These are phyloP conservation scores for Solanum chiquidenum DNA, from an alignment of 257 asterid genomes.

Conservation along the genomic window DNA sequence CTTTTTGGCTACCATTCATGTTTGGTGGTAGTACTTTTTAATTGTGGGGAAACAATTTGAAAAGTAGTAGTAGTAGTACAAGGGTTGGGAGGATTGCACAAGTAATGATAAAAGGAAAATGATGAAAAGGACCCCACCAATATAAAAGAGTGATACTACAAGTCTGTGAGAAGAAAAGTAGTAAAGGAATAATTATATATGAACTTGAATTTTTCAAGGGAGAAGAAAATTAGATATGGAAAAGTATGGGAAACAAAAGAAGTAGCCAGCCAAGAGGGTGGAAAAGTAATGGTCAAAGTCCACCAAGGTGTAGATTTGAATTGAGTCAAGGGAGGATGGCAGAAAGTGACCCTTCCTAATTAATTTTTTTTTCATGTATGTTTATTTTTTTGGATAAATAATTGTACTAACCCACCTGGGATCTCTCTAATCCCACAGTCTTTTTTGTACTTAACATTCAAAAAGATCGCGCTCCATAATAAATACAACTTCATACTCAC, in stretches of 20 bases:
- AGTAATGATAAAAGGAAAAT: background rate
- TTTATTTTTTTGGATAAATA: background rate
- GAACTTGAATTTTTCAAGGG: slow-evolving; percentile 1
- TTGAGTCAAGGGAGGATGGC: slow-evolving; percentile 11
- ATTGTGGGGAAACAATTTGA: background rate
- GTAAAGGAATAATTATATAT: background rate
- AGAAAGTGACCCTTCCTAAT: background rate
- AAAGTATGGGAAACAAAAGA: background rate
- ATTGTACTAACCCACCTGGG: background rate
- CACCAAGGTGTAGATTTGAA: background rate
- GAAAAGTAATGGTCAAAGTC: slow-evolving; percentile 11
- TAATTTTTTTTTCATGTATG: background rate
- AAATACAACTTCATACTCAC: no score
- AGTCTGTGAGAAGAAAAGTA: background rate
- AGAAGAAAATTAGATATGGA: background rate
- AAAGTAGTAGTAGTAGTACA: background rate
- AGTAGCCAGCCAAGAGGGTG: background rate
- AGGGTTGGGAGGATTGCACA: background rate
- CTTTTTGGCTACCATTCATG: background rate
- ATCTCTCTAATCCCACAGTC: background rate
- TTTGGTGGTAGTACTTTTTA: background rate
- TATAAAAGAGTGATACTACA: background rate
- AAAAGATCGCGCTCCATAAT: background rate
- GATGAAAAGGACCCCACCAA: background rate
- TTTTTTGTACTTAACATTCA: background rate